Evolutionary conservation across 495 filamentous ascomycete genomes (phyloP).

Genomic region (Neurospora pannonica): DNA sequence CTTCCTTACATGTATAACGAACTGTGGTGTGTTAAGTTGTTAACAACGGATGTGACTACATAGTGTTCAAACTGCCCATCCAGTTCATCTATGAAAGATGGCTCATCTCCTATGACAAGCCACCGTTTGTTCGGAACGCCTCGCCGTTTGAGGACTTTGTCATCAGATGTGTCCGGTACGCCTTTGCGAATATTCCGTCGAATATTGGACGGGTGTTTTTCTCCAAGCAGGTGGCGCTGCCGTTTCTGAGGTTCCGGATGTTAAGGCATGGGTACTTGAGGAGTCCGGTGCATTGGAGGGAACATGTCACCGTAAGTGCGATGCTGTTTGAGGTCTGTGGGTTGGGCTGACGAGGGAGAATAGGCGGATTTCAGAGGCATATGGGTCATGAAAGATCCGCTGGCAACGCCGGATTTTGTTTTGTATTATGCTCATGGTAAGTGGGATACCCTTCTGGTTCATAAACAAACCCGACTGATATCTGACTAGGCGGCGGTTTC

Average conservation of each 20-base stretch:
- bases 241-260: conserved; percentile 66
- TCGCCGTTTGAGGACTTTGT: conserved; percentile 66
- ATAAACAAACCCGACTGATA: not conserved
- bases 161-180: conserved; percentile 64
- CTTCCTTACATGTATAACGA: not conserved
- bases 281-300: conserved; percentile 54
- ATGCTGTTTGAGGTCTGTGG: conserved; percentile 12
- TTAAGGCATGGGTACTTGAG: conserved; percentile 54
- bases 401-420: conserved; percentile 52
- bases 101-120: conserved; percentile 31
- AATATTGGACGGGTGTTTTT: conserved; percentile 64
- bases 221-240: conserved; percentile 57
- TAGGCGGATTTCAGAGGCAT: conserved; percentile 43
- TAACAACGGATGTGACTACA: not conserved
- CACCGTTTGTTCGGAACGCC: conserved; percentile 55
- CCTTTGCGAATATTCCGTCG: conserved; percentile 58
- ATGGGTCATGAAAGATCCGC: conserved; percentile 48
- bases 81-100: conserved; percentile 49
- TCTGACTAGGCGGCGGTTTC: conserved; percentile 55
- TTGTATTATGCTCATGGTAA: conserved; percentile 67
- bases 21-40: not conserved
- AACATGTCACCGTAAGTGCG: conserved; percentile 25
- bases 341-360: conserved; percentile 1
- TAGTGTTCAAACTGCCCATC: conserved; percentile 49
- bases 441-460: not conserved